These are phyloP conservation scores for Diaporthe ampelina DNA, from an alignment of 2,329 filamentous ascomycete species.

Conservation along the genomic window DNA sequence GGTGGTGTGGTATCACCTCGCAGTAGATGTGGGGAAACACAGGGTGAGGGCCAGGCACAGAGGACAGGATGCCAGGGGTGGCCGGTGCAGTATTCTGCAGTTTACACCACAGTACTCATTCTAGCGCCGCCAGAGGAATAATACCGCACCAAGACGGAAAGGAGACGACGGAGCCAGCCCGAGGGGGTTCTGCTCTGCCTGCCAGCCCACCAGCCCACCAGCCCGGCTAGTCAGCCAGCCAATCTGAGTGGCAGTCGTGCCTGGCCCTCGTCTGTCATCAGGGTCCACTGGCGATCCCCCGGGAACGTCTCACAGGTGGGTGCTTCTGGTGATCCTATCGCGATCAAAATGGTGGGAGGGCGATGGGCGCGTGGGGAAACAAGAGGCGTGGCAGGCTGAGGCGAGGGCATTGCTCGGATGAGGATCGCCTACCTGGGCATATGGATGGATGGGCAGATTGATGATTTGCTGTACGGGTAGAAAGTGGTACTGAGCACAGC, in stretches of 20 bases:
- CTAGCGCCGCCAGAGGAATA: conserved; percentile 6
- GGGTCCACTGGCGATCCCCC: conserved; percentile 29
- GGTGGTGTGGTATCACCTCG: conserved; percentile 25
- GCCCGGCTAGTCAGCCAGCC: not conserved
- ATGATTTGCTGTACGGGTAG: not conserved
- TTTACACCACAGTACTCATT: too few species aligned
- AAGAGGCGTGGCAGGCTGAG: conserved; percentile 30
- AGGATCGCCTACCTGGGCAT: conserved; percentile 1
- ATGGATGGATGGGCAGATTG: conserved; percentile 16
- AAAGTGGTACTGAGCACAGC: not conserved
- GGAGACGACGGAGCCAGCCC: conserved; percentile 18
- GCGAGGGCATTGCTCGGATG: conserved; percentile 11
- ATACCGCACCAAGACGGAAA: conserved; percentile 8
- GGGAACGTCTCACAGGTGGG: conserved; percentile 1
- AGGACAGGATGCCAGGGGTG: conserved; percentile 3
- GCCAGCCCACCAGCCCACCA: not conserved
- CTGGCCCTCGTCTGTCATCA: conserved; percentile 17
- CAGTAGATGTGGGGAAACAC: conserved; percentile 22
- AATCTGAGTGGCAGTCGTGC: not conserved
- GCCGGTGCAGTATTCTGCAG: not conserved
- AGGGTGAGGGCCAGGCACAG: conserved; percentile 15
- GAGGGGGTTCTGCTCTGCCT: not conserved
- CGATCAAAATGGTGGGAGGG: not conserved
- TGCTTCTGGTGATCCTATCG: conserved; percentile 24
- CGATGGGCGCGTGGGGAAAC: conserved; percentile 31